Conservation (phyloP, 2,329 filamentous ascomycete species). For the Trichoderma pleuroti region DNA sequence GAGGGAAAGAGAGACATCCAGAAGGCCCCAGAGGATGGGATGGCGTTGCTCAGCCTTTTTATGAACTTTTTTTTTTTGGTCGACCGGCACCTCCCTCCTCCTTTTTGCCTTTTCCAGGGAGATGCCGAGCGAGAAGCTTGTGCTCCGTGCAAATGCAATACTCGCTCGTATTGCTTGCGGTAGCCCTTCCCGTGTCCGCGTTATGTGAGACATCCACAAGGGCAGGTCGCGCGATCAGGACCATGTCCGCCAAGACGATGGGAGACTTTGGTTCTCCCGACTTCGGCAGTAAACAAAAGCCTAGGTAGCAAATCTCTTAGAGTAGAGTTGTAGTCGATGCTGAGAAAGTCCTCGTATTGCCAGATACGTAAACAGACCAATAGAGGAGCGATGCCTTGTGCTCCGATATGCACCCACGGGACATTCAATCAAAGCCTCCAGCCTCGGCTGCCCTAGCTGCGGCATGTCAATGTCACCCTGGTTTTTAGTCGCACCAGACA, state of each 20-base stretch:
- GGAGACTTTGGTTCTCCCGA: neutral
- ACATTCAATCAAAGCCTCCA: neutral
- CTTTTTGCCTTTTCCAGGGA: neutral
- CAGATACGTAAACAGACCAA: neutral
- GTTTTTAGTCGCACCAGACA: neutral
- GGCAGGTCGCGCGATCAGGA: slow-evolving; percentile 7
- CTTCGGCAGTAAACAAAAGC: neutral
- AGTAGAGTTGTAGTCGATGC: neutral
- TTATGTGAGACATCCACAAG: slow-evolving; percentile 14
- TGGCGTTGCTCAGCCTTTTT: neutral
- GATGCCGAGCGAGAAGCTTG: neutral
- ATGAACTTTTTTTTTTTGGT: neutral
- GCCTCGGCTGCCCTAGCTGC: neutral
- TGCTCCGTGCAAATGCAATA: neutral
- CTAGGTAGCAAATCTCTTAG: neutral
- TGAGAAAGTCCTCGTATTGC: neutral
- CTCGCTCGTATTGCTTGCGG: neutral
- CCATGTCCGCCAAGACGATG: slow-evolving; percentile 12
- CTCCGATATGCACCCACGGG: neutral
- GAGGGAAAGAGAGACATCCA: neutral
- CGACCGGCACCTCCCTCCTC: neutral
- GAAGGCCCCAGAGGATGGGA: neutral
- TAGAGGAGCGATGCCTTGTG: neutral
- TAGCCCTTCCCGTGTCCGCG: neutral
- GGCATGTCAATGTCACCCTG: neutral